Base-by-base conservation (phyloP, 768 basidiomycete genomes). In the Pluteus cervinus region DNA sequence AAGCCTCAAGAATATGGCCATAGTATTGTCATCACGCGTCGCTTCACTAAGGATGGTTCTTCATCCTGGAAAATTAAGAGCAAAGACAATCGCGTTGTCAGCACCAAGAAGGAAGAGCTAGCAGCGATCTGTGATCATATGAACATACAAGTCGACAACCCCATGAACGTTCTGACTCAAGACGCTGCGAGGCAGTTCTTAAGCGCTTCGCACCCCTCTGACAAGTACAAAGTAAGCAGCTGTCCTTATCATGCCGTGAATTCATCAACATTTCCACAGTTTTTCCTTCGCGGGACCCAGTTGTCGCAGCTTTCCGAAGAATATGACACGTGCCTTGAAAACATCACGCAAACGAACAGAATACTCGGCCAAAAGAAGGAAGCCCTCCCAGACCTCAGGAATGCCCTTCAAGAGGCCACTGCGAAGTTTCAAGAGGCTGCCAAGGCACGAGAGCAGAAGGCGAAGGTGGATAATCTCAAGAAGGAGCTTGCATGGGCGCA, bases 141-240 rank as follows among this genome's bases (percentile, higher is more conserved):
- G 84, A 91, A 91, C 50, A 88, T 99, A 39, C 91, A 94, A 54
- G 88, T 96, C 42, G 91, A 96, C 55, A 93, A 93, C 52, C 94
- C 93, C 2, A 80, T 97, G 79, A 97, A 89, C 44, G 83, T 99
- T 17, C 70, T 94, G 29, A 92, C 88, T 1, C 89, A 91, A 70
- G 83, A 86, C 57, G 63, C 78, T 40, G 80, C 83, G 3, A 65
- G 83, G 14, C 83, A 87, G 49, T 99, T 99, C 61, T 63, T 99
- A 50, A 81, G 84, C 41, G 80, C 84, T 3, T 85, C 90, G 4
- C 73, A 79, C 36, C 76, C 87, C 4, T 57, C 70, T 4, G 88
- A 91, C 57, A 92, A 97, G 58, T 98, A 99, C 66, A 80, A 85
- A 62, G 93, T 86, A 52, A 7, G 69, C 47, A 9, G 23, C 24